phyloP scores from a whole-genome alignment of 2,329 filamentous ascomycete genomes.

The Alternaria ventricosa region DNA sequence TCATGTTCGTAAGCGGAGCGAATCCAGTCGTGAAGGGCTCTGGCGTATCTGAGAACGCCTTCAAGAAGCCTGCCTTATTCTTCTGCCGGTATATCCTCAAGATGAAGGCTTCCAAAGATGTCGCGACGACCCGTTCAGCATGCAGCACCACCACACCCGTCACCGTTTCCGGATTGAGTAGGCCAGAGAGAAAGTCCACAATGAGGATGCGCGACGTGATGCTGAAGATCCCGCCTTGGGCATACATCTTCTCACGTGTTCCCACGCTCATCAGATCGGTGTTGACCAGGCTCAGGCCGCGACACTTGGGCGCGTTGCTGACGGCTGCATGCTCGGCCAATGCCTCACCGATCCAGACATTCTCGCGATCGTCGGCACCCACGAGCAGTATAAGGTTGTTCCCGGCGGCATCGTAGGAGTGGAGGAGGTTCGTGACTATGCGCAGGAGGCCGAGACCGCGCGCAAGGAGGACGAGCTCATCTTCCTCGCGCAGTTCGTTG shows the following conservation, averaged over 20 bases:
- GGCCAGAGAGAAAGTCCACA: conserved; percentile 85
- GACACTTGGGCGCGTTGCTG: conserved; percentile 79
- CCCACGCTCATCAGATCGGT: conserved; percentile 90
- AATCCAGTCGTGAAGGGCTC: conserved; percentile 91
- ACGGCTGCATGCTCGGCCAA: conserved; percentile 94
- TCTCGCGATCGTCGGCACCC: conserved; percentile 89
- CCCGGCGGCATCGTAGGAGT: conserved; percentile 94
- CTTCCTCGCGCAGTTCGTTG: conserved; percentile 72
- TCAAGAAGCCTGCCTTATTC: conserved; percentile 92
- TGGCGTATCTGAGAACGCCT: conserved; percentile 93
- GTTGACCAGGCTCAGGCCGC: conserved; percentile 89
- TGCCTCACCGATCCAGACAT: conserved; percentile 95
- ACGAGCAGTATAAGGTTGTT: conserved; percentile 91
- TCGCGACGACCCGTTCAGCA: conserved; percentile 83
- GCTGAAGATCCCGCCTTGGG: conserved; percentile 87
- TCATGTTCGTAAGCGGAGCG: conserved; percentile 84
- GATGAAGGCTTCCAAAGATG: conserved; percentile 93
- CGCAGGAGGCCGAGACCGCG: conserved; percentile 90
- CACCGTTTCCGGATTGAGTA: conserved; percentile 82
- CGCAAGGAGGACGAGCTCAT: conserved; percentile 91
- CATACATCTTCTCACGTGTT: conserved; percentile 89
- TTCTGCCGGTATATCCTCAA: conserved; percentile 90
- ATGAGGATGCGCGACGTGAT: conserved; percentile 95
- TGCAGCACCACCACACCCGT: conserved; percentile 88
- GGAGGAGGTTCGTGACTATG: conserved; percentile 92